Evolutionary conservation across 169 alveolate genomes (phyloP).

Genomic region (Babesia bigemina): DNA sequence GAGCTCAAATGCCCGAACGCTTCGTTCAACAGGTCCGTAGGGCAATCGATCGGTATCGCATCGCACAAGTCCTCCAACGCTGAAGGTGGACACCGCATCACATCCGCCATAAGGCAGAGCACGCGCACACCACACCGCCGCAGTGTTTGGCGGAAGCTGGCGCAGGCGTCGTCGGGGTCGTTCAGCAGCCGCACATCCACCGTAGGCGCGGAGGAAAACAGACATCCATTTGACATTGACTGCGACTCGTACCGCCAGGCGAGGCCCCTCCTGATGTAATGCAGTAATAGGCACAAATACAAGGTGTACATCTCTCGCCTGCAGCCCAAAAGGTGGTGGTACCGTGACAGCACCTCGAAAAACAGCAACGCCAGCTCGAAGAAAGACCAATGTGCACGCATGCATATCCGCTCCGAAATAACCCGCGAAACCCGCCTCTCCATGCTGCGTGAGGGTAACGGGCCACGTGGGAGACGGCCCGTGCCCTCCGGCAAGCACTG

Average conservation of each 20-base stretch:
- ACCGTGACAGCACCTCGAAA: constrained; percentile 30
- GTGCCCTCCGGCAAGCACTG: not conserved
- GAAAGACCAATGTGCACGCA: not conserved
- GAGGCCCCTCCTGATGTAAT: not conserved
- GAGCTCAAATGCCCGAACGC: constrained; percentile 20
- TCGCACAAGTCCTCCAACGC: not conserved
- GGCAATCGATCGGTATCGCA: not conserved
- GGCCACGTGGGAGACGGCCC: not conserved
- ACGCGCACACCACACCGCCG: not conserved
- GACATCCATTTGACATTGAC: not conserved
- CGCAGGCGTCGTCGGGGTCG: not conserved
- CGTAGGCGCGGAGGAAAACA: not conserved
- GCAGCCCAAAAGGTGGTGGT: constrained; percentile 6
- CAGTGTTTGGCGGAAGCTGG: not conserved
- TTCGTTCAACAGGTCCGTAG: not conserved
- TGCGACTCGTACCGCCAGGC: not conserved
- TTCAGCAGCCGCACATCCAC: not conserved
- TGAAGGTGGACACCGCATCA: not conserved
- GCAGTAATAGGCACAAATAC: not conserved
- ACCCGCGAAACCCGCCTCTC: not conserved
- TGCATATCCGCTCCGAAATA: not conserved
- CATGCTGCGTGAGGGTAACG: not conserved
- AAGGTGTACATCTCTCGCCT: not conserved
- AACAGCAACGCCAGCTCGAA: constrained; percentile 5
- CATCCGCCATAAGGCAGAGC: not conserved